Percentiles rank a stretch among this genome's conserved stretches.
These are phyloP conservation scores for Globisporangium solare DNA, from an alignment of 352 stramenopile species.

Conservation along the genomic window DNA sequence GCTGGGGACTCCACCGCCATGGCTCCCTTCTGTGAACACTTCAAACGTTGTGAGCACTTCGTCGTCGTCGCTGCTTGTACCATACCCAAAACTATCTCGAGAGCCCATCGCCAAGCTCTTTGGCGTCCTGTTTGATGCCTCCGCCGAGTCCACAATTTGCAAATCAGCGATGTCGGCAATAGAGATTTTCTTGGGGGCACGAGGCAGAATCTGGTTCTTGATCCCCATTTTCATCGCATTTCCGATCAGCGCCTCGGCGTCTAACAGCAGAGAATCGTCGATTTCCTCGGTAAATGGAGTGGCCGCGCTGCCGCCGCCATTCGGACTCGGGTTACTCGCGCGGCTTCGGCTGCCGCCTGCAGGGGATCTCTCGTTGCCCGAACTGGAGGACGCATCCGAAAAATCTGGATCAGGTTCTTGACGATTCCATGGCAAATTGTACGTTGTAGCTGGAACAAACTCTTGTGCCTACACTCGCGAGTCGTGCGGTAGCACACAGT, in stretches of 20 bases:
- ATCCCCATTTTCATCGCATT: constrained; percentile 70
- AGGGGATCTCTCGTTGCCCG: constrained; percentile 10
- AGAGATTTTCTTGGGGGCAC: constrained; percentile 50
- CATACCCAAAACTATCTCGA: constrained; percentile 15
- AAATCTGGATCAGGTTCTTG: constrained; percentile 22
- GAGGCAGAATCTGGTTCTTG: constrained; percentile 52
- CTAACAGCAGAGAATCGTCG: constrained; percentile 52
- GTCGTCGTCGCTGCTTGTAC: constrained; percentile 7
- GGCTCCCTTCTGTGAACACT: constrained; percentile 3
- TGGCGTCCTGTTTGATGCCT: constrained; percentile 13
- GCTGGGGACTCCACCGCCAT: constrained; percentile 10
- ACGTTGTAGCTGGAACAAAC: constrained; percentile 22
- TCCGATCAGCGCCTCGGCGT: constrained; percentile 65
- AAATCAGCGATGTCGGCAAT: constrained; percentile 63
- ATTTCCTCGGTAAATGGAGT: constrained; percentile 21
- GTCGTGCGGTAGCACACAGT: too few species aligned
- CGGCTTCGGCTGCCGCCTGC: background rate
- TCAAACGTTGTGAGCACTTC: constrained; percentile 1
- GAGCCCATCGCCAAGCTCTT: constrained; percentile 9
- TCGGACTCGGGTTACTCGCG: constrained; percentile 3
- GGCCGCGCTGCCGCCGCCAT: background rate
- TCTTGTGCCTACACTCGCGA: constrained; percentile 2
- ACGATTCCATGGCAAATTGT: constrained; percentile 62
- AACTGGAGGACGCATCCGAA: constrained; percentile 11
- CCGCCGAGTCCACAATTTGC: constrained; percentile 56